Conservation (phyloP, 2,329 filamentous ascomycete species). For the Stylonectria norvegica region DNA sequence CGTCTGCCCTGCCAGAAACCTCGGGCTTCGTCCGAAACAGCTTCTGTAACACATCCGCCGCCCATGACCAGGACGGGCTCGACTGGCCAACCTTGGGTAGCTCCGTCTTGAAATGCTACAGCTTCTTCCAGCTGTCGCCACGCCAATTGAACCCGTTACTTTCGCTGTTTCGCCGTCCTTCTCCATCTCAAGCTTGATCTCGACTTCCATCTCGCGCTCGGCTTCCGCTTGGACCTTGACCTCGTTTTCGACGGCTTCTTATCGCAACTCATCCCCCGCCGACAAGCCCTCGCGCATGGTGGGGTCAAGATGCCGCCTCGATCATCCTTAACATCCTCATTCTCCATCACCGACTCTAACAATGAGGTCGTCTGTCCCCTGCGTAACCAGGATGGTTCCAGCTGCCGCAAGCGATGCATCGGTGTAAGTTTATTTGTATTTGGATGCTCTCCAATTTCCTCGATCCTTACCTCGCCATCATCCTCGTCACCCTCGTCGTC, state of each 20-base stretch:
- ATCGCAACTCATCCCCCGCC: constrained; percentile 23
- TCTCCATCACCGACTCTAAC: constrained; percentile 86
- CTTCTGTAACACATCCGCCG: constrained; percentile 25
- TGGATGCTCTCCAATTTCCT: constrained; percentile 8
- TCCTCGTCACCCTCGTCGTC: background rate
- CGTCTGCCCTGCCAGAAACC: background rate
- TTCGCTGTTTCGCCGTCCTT: constrained; percentile 16
- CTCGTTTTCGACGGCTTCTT: too few relatives aligned
- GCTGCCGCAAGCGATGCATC: constrained; percentile 95
- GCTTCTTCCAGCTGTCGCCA: constrained; percentile 19
- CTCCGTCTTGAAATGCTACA: constrained; percentile 27
- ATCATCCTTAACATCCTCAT: constrained; percentile 81
- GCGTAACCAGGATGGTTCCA: constrained; percentile 92
- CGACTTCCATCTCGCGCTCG: too few relatives aligned
- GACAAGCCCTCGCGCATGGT: constrained; percentile 45
- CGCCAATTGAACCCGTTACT: constrained; percentile 31
- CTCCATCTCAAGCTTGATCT: too few relatives aligned
- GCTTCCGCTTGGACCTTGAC: too few relatives aligned
- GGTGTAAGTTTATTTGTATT: constrained; percentile 85
- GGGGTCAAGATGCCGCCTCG: constrained; percentile 80
- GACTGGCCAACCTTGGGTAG: constrained; percentile 15
- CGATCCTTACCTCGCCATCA: background rate
- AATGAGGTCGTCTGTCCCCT: constrained; percentile 97
- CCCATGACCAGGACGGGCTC: constrained; percentile 22
- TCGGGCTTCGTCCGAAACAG: constrained; percentile 20